A percentile compares a stretch with the other conserved stretches of the same genome.
Evolutionary conservation across 352 stramenopile species (phyloP).

Genomic region (Phytopythium helicoides): DNA sequence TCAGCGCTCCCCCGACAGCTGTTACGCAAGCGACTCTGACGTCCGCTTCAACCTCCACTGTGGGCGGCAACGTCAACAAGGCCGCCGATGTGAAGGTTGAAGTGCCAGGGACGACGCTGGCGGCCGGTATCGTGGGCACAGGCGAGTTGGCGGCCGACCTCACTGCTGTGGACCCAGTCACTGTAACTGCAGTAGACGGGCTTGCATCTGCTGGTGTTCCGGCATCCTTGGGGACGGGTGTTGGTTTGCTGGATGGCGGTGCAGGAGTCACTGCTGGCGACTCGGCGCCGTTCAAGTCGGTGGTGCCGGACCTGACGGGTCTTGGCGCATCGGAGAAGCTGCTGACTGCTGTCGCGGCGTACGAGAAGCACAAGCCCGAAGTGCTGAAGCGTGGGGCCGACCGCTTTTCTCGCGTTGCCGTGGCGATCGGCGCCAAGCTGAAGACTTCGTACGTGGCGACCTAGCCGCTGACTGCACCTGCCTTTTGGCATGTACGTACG

Average conservation of each 20-base stretch:
- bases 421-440: slow-evolving; percentile 77
- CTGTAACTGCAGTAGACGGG: not conserved
- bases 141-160: not conserved
- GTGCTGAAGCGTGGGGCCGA: slow-evolving; percentile 60
- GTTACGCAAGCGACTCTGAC: slow-evolving; percentile 20
- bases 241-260: not conserved
- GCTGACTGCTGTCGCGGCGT: slow-evolving; percentile 71
- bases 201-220: not conserved
- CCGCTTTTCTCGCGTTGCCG: slow-evolving; percentile 66
- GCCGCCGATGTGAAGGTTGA: slow-evolving; percentile 34
- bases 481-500: not conserved
- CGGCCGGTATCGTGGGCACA: not conserved
- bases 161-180: slow-evolving; percentile 3
- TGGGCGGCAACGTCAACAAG: slow-evolving; percentile 28
- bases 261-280: slow-evolving; percentile 6
- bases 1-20: slow-evolving; percentile 17
- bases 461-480: slow-evolving; percentile 8
- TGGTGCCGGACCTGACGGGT: slow-evolving; percentile 70
- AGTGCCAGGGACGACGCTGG: slow-evolving; percentile 1
- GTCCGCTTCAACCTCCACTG: slow-evolving; percentile 18
- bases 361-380: slow-evolving; percentile 82
- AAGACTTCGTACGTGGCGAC: slow-evolving; percentile 65
- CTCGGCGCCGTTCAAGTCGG: slow-evolving; percentile 51
- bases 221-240: not conserved
- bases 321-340: slow-evolving; percentile 76